Base-by-base conservation (phyloP, 495 filamentous ascomycete species). In the Elaphomyces granulatus region DNA sequence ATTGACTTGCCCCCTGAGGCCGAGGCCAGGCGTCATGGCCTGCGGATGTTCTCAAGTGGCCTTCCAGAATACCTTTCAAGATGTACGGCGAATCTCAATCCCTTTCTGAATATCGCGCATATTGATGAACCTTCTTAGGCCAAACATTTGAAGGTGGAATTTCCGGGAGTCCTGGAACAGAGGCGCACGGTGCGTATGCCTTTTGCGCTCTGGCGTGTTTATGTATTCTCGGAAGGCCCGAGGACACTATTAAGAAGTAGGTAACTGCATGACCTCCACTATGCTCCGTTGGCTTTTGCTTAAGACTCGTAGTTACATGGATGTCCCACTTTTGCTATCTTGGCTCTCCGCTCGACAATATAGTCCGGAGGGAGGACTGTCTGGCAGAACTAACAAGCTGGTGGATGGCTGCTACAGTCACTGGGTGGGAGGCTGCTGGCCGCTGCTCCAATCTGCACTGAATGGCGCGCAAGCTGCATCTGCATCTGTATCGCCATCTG, bases 401-500 rank as follows among this genome's bases (percentile, higher is more conserved):
- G 87, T 96, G 16, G 90, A 98, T 59, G 90, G 88, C 36, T 98
- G 90, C 56, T 96, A 98, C 60, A 88, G 82, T 58, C 87, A 93
- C 50, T 98, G 90, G 90, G 81, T 94, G 8, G 90, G 92, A 4
- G 82, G 79, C 20, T 95, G 87, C 58, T 98, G 87, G 79, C 77
- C 88, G 28, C 58, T 98, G 43, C 59, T 96, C 41, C 80, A 94
- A 54, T 87, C 83, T n/a, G 78, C 77, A 35, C 59, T 87, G 28
- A 60, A 69, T 41, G 76, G 73, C 3, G 58, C 62, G 31, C 63
- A 60, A 28, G 34, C 44, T 23, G 45, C 45, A 6, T 36, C 38
- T 26, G 48, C 37, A 10, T 47, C 45, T 32, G 43, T 20, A 38
- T 45, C 10, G 45, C 56, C 28, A 21, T 14, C 20, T 32, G 45